Evolutionary conservation across 495 filamentous ascomycete species (phyloP).

Genomic region (Penicillium pulvis): DNA sequence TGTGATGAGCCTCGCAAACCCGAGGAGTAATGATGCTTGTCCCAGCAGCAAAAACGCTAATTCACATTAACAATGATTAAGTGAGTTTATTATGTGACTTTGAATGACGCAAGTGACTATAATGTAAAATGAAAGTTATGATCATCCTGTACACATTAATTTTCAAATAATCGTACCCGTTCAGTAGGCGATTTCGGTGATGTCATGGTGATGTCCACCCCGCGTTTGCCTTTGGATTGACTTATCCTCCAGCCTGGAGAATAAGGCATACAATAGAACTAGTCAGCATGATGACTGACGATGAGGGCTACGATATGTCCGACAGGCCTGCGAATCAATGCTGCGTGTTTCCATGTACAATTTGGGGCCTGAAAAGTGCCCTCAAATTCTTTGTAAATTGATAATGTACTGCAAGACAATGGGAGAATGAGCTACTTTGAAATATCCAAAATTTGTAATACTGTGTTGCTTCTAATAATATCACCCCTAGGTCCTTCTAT

Average conservation of each 20-base stretch:
- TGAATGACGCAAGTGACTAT: not conserved
- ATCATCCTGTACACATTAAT: not conserved
- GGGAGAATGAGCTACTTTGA: not conserved
- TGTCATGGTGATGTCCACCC: conserved; percentile 25
- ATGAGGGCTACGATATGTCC: too few relatives aligned
- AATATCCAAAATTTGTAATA: too few relatives aligned
- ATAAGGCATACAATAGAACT: not conserved
- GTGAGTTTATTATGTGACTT: not conserved
- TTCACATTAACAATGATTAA: not conserved
- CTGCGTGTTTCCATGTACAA: too few relatives aligned
- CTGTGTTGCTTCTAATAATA: not conserved
- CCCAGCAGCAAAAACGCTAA: not conserved
- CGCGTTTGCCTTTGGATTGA: conserved; percentile 1
- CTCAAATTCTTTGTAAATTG: too few relatives aligned
- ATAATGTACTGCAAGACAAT: too few relatives aligned
- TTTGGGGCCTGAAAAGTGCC: too few relatives aligned
- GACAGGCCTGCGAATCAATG: too few relatives aligned
- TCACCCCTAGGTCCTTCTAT: not conserved
- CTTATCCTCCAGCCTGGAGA: not conserved
- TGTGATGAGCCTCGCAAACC: conserved; percentile 12
- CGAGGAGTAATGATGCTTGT: conserved; percentile 12
- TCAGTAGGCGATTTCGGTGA: conserved; percentile 11
- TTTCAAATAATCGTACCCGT: not conserved
- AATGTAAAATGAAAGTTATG: not conserved
- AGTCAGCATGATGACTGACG: not conserved